Percentiles rank a stretch among this genome's conserved stretches.
phyloP scores from a whole-genome alignment of 225 moss, liverwort and hornwort genomes.

The Marchantia polymorpha region DNA sequence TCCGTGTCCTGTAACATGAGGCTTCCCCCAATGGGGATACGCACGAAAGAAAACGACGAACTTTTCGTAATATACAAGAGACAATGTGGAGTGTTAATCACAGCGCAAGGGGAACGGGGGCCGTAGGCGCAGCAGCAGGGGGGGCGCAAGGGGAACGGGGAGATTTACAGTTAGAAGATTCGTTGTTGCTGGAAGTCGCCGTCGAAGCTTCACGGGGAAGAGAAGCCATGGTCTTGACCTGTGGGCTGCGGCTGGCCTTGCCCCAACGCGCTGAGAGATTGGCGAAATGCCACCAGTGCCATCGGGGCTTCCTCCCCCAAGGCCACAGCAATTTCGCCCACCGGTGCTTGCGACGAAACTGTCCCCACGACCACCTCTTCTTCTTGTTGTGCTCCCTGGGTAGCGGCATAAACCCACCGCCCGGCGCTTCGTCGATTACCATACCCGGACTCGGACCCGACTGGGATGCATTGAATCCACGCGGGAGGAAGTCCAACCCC shows the following conservation, averaged over 20 bases:
- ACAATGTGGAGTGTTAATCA: not conserved
- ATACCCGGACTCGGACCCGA: not conserved
- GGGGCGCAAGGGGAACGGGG: not conserved
- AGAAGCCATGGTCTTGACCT: not conserved
- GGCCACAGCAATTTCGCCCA: not conserved
- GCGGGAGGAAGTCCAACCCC: not conserved
- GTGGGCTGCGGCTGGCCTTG: not conserved
- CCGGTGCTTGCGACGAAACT: constrained; percentile 4
- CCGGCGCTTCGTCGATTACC: not conserved
- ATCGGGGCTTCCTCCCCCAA: constrained; percentile 17
- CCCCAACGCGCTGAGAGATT: constrained; percentile 10
- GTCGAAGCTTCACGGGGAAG: not conserved
- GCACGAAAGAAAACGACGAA: constrained; percentile 1
- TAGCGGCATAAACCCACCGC: not conserved
- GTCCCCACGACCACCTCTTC: not conserved
- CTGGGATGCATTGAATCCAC: not conserved
- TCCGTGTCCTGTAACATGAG: not conserved
- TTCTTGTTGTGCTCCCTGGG: not conserved
- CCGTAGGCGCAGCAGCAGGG: not conserved
- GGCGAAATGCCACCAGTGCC: constrained; percentile 18
- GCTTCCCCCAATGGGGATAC: not conserved
- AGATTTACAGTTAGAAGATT: not conserved
- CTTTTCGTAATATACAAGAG: constrained; percentile 4
- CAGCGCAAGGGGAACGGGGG: not conserved
- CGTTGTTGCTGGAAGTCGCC: not conserved